Evolutionary conservation across 768 basidiomycete genomes (phyloP).

Genomic region (Auricularia sp.): DNA sequence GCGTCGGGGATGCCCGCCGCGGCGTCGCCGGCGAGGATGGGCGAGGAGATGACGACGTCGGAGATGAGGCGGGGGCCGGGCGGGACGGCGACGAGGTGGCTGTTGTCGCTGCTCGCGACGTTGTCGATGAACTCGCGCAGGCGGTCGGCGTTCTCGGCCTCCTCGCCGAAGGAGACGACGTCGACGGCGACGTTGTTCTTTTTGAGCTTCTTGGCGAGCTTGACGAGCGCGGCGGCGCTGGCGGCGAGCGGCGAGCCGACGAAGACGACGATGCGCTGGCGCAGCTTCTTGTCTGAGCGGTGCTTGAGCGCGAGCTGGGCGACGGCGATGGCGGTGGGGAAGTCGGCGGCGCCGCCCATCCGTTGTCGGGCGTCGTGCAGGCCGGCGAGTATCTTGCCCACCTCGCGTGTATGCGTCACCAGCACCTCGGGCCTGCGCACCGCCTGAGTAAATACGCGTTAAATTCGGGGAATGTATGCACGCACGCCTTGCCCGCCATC

Average conservation of each 20-base stretch:
- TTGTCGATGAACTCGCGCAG: constrained; percentile 77
- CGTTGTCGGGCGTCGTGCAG: constrained; percentile 60
- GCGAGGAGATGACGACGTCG: constrained; percentile 68
- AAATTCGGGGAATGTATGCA: constrained; percentile 1
- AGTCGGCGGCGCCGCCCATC: constrained; percentile 74
- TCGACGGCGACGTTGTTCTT: constrained; percentile 99
- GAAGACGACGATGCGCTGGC: constrained; percentile 92
- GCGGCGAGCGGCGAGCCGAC: constrained; percentile 74
- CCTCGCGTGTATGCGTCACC: constrained; percentile 89
- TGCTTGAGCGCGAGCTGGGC: constrained; percentile 97
- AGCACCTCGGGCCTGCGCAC: constrained; percentile 80
- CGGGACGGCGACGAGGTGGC: constrained; percentile 73
- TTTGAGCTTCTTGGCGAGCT: constrained; percentile 93
- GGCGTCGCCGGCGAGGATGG: constrained; percentile 67
- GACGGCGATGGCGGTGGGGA: constrained; percentile 83
- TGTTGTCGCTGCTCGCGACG: constrained; percentile 73
- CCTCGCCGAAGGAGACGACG: constrained; percentile 83
- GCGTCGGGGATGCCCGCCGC: constrained; percentile 45
- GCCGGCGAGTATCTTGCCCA: constrained; percentile 81
- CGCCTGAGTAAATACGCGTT: neutral
- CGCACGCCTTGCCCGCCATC: constrained; percentile 92
- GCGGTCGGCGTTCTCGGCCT: constrained; percentile 60
- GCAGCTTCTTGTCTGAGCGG: constrained; percentile 94
- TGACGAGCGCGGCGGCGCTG: constrained; percentile 71
- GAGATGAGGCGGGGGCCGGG: constrained; percentile 71